A percentile compares a stretch with the other conserved stretches of the same genome.
These are phyloP conservation scores for Kazachstania africana DNA, from an alignment of 805 yeast genomes.

Conservation along the genomic window DNA sequence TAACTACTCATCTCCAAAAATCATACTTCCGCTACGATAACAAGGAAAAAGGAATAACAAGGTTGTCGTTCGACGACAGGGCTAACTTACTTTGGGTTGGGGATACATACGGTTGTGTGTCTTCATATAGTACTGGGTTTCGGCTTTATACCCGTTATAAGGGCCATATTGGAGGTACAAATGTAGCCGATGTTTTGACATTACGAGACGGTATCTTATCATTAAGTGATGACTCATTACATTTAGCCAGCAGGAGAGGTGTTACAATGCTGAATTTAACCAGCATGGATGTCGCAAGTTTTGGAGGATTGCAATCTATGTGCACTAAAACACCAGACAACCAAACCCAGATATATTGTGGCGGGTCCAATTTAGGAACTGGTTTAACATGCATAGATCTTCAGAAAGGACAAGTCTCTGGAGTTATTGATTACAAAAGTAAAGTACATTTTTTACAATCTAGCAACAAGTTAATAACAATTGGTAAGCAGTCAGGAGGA, in stretches of 20 bases:
- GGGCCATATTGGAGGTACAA: slow-evolving; percentile 34
- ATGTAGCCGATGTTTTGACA: slow-evolving; percentile 41
- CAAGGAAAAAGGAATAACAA: slow-evolving; percentile 21
- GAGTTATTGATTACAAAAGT: slow-evolving; percentile 32
- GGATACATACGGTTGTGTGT: slow-evolving; percentile 42
- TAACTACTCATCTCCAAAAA: slow-evolving; percentile 22
- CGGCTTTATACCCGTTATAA: slow-evolving; percentile 46
- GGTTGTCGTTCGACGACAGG: slow-evolving; percentile 50
- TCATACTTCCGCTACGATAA: slow-evolving; percentile 24
- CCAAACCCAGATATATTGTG: slow-evolving; percentile 35
- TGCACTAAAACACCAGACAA: slow-evolving; percentile 29
- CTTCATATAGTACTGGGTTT: slow-evolving; percentile 36
- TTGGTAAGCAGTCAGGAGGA: slow-evolving; percentile 50
- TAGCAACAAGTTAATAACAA: slow-evolving; percentile 40
- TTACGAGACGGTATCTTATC: slow-evolving; percentile 50
- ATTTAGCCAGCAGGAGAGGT: slow-evolving; percentile 49
- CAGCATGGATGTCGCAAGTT: slow-evolving; percentile 22
- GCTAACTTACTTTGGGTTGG: slow-evolving; percentile 82
- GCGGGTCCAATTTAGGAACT: slow-evolving; percentile 25
- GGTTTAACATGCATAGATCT: slow-evolving; percentile 35
- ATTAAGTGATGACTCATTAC: slow-evolving; percentile 38
- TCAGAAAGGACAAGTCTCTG: slow-evolving; percentile 27
- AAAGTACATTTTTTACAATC: slow-evolving; percentile 38
- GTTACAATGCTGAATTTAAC: slow-evolving; percentile 28
- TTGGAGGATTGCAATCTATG: slow-evolving; percentile 30